Conservation (phyloP, 2,329 filamentous ascomycete genomes). For the Paraphaeosphaeria sporulosa region DNA sequence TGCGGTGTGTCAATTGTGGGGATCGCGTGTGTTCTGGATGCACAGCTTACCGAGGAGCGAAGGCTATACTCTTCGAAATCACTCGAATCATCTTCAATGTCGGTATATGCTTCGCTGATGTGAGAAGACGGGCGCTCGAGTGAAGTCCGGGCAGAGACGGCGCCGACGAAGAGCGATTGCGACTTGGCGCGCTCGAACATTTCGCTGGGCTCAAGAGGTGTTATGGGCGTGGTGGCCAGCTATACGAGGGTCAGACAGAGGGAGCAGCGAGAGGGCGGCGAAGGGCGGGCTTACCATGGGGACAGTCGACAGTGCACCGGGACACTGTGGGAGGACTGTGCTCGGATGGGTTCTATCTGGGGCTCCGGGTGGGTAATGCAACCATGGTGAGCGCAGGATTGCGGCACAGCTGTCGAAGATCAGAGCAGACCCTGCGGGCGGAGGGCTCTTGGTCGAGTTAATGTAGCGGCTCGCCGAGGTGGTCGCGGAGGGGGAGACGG, state of each 20-base stretch:
- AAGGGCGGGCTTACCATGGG: constrained; percentile 45
- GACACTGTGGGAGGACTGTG: constrained; percentile 22
- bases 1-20: constrained; percentile 49
- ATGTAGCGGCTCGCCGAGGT: constrained; percentile 50
- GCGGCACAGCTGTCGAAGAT: constrained; percentile 43
- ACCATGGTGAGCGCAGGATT: constrained; percentile 44
- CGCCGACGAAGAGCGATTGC: constrained; percentile 66
- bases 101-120: constrained; percentile 80
- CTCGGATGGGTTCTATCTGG: constrained; percentile 30
- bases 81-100: constrained; percentile 67
- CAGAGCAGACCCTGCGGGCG: constrained; percentile 51
- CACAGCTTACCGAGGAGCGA: constrained; percentile 67
- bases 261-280: constrained; percentile 17
- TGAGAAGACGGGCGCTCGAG: constrained; percentile 70
- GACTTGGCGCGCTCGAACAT: constrained; percentile 59
- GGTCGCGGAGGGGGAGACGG: constrained; percentile 43
- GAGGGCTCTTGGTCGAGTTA: constrained; percentile 52
- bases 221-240: constrained; percentile 56
- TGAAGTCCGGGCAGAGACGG: constrained; percentile 44
- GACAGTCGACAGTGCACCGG: constrained; percentile 31
- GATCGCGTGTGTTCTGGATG: constrained; percentile 9
- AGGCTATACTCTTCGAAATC: constrained; percentile 62
- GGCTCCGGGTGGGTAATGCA: constrained; percentile 28
- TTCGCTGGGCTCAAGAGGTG: constrained; percentile 53
- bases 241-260: constrained; percentile 35